phyloP scores from a whole-genome alignment of 2,329 filamentous ascomycete species.

The Sarocladiaceae sp. region DNA sequence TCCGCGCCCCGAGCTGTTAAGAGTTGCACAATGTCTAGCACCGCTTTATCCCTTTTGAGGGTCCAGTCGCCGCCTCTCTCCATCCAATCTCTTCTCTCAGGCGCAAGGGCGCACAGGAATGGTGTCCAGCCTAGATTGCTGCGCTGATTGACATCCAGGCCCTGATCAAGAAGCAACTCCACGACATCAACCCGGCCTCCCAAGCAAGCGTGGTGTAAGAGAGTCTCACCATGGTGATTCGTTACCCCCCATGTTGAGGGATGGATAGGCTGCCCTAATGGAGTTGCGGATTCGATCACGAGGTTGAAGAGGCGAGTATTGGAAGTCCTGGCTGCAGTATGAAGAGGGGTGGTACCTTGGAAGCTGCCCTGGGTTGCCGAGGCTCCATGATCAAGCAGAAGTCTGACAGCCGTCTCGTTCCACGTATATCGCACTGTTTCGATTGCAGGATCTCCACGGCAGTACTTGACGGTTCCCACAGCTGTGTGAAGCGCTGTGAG shows the following conservation, averaged over 20 bases:
- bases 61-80: background rate
- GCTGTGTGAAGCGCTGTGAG: background rate
- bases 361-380: background rate
- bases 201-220: background rate
- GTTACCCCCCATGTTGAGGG: background rate
- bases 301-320: background rate
- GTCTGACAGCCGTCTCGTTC: background rate
- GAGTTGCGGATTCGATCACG: background rate
- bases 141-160: background rate
- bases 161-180: background rate
- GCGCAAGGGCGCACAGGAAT: background rate
- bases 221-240: background rate
- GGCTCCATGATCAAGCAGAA: background rate
- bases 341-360: background rate
- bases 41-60: background rate
- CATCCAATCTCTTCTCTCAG: background rate
- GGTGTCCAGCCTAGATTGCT: background rate
- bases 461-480: background rate
- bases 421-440: background rate
- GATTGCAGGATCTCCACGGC: background rate
- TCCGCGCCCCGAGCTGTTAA: background rate
- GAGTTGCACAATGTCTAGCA: background rate
- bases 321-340: background rate
- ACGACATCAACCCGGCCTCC: background rate
- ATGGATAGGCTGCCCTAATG: too few species aligned